These are phyloP conservation scores for Tripterygium wilfordii DNA, from an alignment of 177 flowering plant genomes.

Conservation along the genomic window DNA sequence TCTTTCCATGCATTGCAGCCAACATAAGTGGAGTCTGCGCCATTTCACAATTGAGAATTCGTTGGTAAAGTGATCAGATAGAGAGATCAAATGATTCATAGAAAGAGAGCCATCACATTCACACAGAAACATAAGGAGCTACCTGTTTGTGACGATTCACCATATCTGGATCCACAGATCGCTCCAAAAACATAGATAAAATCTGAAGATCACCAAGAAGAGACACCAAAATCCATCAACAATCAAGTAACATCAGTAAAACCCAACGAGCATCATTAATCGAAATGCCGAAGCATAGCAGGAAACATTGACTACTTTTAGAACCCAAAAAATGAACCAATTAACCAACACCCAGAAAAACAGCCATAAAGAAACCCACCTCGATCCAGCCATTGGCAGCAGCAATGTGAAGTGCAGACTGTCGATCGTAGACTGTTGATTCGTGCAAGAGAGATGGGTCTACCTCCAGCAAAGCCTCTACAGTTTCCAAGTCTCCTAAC, in stretches of 20 bases:
- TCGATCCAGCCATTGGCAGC: slow-evolving; percentile 82
- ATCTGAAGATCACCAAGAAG: slow-evolving; percentile 35
- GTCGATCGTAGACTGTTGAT: slow-evolving; percentile 46
- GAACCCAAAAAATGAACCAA: too few relatives aligned
- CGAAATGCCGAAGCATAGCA: too few relatives aligned
- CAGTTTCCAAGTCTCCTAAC: slow-evolving; percentile 38
- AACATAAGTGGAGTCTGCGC: slow-evolving; percentile 91
- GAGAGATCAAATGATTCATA: too few relatives aligned
- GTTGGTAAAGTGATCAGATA: background rate
- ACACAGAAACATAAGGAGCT: too few relatives aligned
- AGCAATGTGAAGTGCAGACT: slow-evolving; percentile 59
- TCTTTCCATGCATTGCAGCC: slow-evolving; percentile 95
- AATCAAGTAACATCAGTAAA: background rate
- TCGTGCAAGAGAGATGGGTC: slow-evolving; percentile 38
- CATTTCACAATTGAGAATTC: slow-evolving; percentile 11
- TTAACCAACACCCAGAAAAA: slow-evolving; percentile 10
- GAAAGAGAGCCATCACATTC: too few relatives aligned
- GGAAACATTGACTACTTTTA: too few relatives aligned
- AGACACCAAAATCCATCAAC: background rate
- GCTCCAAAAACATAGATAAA: slow-evolving; percentile 53
- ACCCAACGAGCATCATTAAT: too few relatives aligned
- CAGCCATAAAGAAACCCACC: slow-evolving; percentile 27
- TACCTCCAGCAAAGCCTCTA: slow-evolving; percentile 26
- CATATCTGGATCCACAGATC: slow-evolving; percentile 58
- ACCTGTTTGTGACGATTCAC: slow-evolving; percentile 92